phyloP scores from a whole-genome alignment of 129 eudicot genomes.

The Centella asiatica region DNA sequence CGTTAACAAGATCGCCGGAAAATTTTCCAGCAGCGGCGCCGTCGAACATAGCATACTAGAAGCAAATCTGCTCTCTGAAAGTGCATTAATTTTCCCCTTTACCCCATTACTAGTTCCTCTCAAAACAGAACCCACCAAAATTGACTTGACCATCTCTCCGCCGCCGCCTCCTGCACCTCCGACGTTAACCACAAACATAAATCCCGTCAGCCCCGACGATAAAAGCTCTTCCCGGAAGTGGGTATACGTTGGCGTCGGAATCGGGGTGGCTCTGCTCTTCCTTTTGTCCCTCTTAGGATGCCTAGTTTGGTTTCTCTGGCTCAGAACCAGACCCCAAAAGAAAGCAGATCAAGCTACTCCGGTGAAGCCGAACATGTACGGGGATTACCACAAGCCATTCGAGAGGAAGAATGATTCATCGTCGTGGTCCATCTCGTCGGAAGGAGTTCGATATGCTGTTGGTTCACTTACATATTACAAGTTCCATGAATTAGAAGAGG shows the following conservation, averaged over 20 bases:
- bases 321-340: conserved; percentile 2
- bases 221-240: conserved; percentile 34
- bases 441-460: conserved; percentile 45
- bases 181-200: conserved; percentile 8
- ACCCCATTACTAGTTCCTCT: conserved; percentile 67
- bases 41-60: conserved; percentile 22
- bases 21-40: conserved; percentile 21
- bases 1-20: conserved; percentile 14
- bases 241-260: conserved; percentile 51
- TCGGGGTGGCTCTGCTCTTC: conserved; percentile 43
- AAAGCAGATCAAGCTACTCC: not conserved
- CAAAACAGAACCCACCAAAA: conserved; percentile 25
- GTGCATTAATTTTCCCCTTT: conserved; percentile 28
- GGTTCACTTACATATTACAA: conserved; percentile 53
- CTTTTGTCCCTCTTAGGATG: conserved; percentile 16
- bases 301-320: conserved; percentile 34
- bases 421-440: conserved; percentile 26
- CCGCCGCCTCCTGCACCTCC: conserved; percentile 35
- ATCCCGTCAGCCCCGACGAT: not conserved
- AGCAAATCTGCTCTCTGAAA: conserved; percentile 37
- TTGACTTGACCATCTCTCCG: conserved; percentile 20
- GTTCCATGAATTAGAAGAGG: conserved; percentile 45
- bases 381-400: conserved; percentile 6
- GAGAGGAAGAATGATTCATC: not conserved
- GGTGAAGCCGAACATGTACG: not conserved